Conservation (phyloP, 352 stramenopile species). For the Phytophthora sojae region DNA sequence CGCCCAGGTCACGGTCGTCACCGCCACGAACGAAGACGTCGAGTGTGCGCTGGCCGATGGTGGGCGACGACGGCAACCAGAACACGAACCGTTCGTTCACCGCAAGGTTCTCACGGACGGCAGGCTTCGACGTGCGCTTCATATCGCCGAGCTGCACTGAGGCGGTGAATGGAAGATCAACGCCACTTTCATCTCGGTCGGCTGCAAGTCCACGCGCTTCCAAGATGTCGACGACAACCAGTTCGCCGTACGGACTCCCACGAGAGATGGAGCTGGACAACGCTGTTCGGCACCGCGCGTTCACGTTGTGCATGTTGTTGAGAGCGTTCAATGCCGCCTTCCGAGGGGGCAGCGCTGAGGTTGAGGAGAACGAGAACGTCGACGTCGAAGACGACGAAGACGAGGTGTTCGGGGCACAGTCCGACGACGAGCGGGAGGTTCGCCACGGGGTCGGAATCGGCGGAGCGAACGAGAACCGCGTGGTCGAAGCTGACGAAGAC, state of each 20-base stretch:
- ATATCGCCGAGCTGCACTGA: slow-evolving; percentile 45
- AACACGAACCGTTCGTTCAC: slow-evolving; percentile 84
- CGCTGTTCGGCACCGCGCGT: slow-evolving; percentile 24
- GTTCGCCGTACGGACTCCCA: slow-evolving; percentile 68
- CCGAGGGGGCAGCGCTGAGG: slow-evolving; percentile 27
- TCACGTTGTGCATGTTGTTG: slow-evolving; percentile 66
- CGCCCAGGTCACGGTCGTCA: slow-evolving; percentile 64
- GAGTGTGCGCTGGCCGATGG: slow-evolving; percentile 52
- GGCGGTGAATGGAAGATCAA: slow-evolving; percentile 56
- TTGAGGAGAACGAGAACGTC: slow-evolving; percentile 28
- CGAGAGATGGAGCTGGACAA: slow-evolving; percentile 37
- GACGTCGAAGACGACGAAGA: slow-evolving; percentile 11
- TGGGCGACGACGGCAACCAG: slow-evolving; percentile 60
- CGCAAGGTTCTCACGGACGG: slow-evolving; percentile 16
- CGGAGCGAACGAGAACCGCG: slow-evolving; percentile 51
- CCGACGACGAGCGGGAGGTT: slow-evolving; percentile 33
- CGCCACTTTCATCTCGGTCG: slow-evolving; percentile 51
- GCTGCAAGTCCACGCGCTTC: slow-evolving; percentile 56
- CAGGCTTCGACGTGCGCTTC: slow-evolving; percentile 47
- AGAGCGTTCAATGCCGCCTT: slow-evolving; percentile 45
- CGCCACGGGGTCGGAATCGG: slow-evolving; percentile 65
- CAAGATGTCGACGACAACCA: slow-evolving; percentile 73
- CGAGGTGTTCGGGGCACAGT: slow-evolving; percentile 22
- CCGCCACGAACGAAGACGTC: slow-evolving; percentile 59
- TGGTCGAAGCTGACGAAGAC: slow-evolving; percentile 7